Evolutionary conservation across 345 rosid genomes (phyloP).

Genomic region (Camelina sativa): DNA sequence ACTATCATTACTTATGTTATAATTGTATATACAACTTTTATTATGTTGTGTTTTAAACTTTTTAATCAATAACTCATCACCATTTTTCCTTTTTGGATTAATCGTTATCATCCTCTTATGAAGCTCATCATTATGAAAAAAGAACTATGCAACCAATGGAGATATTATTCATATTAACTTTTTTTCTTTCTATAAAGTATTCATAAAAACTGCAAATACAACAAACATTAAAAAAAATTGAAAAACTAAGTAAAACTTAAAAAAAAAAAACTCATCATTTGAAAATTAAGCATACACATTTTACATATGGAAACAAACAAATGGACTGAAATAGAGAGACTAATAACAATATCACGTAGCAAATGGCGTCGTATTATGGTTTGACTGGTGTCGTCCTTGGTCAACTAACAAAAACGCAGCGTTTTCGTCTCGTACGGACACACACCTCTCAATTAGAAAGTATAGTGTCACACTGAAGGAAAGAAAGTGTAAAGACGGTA

Average conservation of each 20-base stretch:
- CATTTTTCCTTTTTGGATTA: too few species aligned
- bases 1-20: constrained; percentile 30
- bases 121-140: too few species aligned
- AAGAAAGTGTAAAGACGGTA: constrained; percentile 5
- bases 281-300: too few species aligned
- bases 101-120: too few species aligned
- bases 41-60: not conserved
- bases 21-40: constrained; percentile 34
- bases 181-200: too few species aligned
- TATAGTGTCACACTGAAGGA: not conserved
- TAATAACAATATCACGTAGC: not conserved
- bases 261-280: too few species aligned
- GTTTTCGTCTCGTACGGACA: constrained; percentile 6
- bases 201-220: too few species aligned
- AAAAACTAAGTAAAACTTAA: too few species aligned
- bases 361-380: not conserved
- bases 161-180: too few species aligned
- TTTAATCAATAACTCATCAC: constrained; percentile 6
- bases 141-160: too few species aligned
- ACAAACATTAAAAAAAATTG: too few species aligned
- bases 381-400: not conserved
- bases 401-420: constrained; percentile 14
- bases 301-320: too few species aligned
- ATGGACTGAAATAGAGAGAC: not conserved
- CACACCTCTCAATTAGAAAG: not conserved